Evolutionary conservation across 768 basidiomycete species (phyloP).

Genomic region (Boletus pseudopeckii): DNA sequence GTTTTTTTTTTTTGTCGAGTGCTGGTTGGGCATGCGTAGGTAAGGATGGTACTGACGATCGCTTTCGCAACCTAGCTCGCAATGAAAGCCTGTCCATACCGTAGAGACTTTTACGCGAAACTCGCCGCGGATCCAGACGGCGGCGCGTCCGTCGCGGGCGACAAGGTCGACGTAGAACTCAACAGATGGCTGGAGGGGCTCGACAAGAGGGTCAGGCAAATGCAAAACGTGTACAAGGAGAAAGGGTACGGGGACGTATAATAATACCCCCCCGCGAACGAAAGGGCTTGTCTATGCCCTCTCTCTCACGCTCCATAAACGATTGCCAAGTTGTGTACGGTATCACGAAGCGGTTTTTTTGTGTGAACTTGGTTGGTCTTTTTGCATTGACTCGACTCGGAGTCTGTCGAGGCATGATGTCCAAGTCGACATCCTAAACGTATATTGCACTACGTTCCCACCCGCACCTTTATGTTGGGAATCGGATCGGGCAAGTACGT

Average conservation of each 20-base stretch:
- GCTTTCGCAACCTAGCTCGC: conserved; percentile 36
- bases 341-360: not conserved
- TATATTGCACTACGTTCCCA: no score
- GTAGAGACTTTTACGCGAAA: conserved; percentile 57
- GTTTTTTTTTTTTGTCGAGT: conserved; percentile 27
- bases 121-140: conserved; percentile 62
- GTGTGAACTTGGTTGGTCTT: no score
- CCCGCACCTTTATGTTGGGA: no score
- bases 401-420: no score
- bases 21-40: not conserved
- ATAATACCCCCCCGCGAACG: no score
- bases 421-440: no score
- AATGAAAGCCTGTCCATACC: conserved; percentile 58
- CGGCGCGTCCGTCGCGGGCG: conserved; percentile 37
- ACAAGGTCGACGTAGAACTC: conserved; percentile 54
- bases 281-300: not conserved
- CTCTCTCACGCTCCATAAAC: no score
- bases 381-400: not conserved
- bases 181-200: conserved; percentile 59
- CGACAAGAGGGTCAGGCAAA: conserved; percentile 46
- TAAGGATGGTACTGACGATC: not conserved
- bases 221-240: conserved; percentile 52
- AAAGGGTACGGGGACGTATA: conserved; percentile 49
- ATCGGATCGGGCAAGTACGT: no score
- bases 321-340: not conserved